Evolutionary conservation across 495 filamentous ascomycete genomes (phyloP).

Genomic region (Haplographium delicatum): DNA sequence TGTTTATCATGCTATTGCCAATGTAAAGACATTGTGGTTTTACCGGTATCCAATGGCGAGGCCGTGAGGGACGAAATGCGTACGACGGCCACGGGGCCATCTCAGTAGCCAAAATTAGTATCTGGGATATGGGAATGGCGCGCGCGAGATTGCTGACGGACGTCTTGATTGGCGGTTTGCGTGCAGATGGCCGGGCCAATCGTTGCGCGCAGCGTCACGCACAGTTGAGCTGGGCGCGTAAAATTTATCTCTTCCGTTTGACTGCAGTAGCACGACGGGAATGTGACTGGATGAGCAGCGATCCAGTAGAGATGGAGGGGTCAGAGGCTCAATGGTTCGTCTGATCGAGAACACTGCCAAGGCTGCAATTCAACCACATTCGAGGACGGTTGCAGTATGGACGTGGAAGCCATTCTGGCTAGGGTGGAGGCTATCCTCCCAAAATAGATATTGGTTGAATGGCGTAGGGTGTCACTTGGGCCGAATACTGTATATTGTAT

Average conservation of each 20-base stretch:
- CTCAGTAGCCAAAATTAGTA: constrained; percentile 21
- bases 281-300: background rate
- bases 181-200: constrained; percentile 5
- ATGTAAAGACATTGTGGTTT: background rate
- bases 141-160: constrained; percentile 10
- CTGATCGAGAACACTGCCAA: too few species aligned
- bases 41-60: constrained; percentile 16
- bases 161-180: constrained; percentile 3
- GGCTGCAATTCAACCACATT: background rate
- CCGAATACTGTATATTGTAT: background rate
- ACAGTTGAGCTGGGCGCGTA: constrained; percentile 10
- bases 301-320: background rate
- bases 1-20: constrained; percentile 16
- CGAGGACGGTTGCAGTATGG: too few species aligned
- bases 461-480: background rate
- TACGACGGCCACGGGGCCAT: constrained; percentile 15
- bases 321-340: background rate
- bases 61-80: background rate
- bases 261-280: background rate
- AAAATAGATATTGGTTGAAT: background rate
- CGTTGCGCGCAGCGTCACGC: background rate
- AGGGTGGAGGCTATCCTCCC: background rate
- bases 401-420: too few species aligned
- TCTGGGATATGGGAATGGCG: background rate
- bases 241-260: background rate